phyloP scores from a whole-genome alignment of 108 stramenopile species.

The Discostella pseudostelligera region DNA sequence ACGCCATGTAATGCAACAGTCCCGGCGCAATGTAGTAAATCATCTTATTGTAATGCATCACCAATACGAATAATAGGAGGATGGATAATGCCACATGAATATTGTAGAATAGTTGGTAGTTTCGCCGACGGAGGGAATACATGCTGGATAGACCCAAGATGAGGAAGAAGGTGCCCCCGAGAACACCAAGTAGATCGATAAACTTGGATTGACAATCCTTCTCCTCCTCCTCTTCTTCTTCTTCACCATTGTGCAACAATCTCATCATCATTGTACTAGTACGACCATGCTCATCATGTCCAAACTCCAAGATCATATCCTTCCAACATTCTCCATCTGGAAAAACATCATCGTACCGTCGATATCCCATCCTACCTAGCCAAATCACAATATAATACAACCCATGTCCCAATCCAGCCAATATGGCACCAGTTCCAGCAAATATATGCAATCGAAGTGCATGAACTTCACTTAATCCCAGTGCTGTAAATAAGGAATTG shows the following conservation, averaged over 20 bases:
- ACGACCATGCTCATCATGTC: background rate
- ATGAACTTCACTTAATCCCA: constrained; percentile 18
- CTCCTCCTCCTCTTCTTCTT: background rate
- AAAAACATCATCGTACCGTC: constrained; percentile 9
- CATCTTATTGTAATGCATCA: constrained; percentile 64
- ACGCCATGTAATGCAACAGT: constrained; percentile 60
- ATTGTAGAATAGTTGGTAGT: constrained; percentile 53
- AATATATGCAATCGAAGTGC: constrained; percentile 23
- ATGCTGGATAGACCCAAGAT: constrained; percentile 44
- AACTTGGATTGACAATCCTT: constrained; percentile 13
- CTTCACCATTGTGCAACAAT: background rate
- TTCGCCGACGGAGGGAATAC: constrained; percentile 44
- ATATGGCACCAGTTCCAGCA: constrained; percentile 6
- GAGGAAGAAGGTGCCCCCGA: constrained; percentile 36
- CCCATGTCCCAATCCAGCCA: constrained; percentile 17
- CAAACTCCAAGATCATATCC: background rate
- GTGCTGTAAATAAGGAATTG: background rate
- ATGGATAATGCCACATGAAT: constrained; percentile 30
- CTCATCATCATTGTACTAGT: background rate
- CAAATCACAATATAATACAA: constrained; percentile 7
- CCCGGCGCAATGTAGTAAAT: constrained; percentile 59
- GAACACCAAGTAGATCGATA: constrained; percentile 49
- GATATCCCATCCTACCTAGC: constrained; percentile 8
- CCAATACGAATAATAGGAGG: constrained; percentile 33
- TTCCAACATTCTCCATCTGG: constrained; percentile 12